A percentile compares a stretch with the other conserved stretches of the same genome.
These are phyloP conservation scores for Tetrapisispora nanseiensis DNA, from an alignment of 805 yeast genomes.

Conservation along the genomic window DNA sequence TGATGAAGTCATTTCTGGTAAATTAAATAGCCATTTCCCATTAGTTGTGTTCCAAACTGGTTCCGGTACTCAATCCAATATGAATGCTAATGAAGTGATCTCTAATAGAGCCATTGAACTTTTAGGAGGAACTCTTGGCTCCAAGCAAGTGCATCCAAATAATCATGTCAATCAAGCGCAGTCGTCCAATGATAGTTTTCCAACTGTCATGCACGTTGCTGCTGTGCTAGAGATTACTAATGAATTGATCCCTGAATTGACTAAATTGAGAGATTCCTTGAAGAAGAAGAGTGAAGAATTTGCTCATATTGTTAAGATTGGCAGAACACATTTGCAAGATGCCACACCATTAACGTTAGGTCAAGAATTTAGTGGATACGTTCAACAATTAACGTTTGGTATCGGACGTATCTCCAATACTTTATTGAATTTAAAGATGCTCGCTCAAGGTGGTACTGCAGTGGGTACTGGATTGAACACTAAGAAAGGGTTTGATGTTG, in stretches of 20 bases:
- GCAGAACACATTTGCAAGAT: constrained; percentile 97
- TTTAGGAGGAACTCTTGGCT: constrained; percentile 84
- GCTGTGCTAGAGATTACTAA: constrained; percentile 82
- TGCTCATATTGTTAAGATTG: constrained; percentile 85
- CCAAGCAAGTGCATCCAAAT: constrained; percentile 93
- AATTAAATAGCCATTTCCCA: constrained; percentile 90
- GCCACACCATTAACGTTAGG: constrained; percentile 97
- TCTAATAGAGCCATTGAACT: constrained; percentile 96
- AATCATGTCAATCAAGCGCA: constrained; percentile 98
- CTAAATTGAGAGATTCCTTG: constrained; percentile 65
- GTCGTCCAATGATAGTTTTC: constrained; percentile 98
- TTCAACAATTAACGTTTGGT: constrained; percentile 85
- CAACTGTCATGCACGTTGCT: constrained; percentile 99
- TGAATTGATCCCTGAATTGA: constrained; percentile 71
- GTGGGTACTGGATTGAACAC: constrained; percentile 98
- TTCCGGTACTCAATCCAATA: constrained; percentile 96
- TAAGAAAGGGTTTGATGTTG: constrained; percentile 75
- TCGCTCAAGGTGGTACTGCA: constrained; percentile 99
- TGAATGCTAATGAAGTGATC: constrained; percentile 98
- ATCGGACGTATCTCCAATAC: constrained; percentile 72
- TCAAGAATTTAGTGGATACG: constrained; percentile 96
- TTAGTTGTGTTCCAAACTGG: constrained; percentile 98
- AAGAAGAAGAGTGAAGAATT: constrained; percentile 75
- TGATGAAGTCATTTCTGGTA: constrained; percentile 87
- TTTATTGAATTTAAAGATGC: constrained; percentile 63